Percentiles rank a stretch among this genome's conserved stretches.
Conservation (phyloP, 768 basidiomycete species). For the Leucogyrophana mollusca region DNA sequence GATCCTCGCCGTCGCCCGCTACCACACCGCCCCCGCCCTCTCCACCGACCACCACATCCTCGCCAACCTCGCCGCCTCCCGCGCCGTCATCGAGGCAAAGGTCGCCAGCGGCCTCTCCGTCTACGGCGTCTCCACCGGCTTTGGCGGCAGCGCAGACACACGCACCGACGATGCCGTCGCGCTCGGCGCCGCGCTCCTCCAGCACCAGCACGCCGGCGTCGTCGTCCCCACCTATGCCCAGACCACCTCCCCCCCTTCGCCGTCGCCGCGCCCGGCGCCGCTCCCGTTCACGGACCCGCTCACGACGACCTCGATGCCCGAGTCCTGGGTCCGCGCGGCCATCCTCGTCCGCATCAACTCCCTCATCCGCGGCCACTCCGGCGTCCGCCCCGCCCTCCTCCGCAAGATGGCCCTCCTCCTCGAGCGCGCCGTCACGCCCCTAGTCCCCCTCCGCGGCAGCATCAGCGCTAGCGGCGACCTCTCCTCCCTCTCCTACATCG, state of each 20-base stretch:
- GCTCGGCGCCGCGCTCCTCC: conserved; percentile 80
- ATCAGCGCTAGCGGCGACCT: conserved; percentile 84
- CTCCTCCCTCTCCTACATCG: conserved; percentile 81
- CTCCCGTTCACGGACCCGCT: conserved; percentile 74
- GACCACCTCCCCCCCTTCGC: no score
- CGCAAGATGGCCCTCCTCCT: conserved; percentile 77
- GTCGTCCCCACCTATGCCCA: conserved; percentile 53
- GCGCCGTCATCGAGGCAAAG: conserved; percentile 63
- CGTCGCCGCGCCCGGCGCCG: no score
- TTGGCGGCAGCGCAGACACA: conserved; percentile 87
- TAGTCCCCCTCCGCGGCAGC: conserved; percentile 81
- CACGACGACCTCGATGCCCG: conserved; percentile 72
- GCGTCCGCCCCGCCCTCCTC: conserved; percentile 78
- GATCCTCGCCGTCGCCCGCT: conserved; percentile 74
- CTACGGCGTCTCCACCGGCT: conserved; percentile 84
- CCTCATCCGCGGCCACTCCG: conserved; percentile 85
- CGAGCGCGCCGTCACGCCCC: conserved; percentile 66
- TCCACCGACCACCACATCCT: conserved; percentile 29
- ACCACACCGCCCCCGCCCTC: conserved; percentile 45
- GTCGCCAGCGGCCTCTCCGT: conserved; percentile 66
- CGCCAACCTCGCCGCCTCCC: conserved; percentile 59
- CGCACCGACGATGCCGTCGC: conserved; percentile 71
- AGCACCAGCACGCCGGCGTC: conserved; percentile 79
- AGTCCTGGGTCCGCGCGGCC: conserved; percentile 85
- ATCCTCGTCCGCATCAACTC: conserved; percentile 89